Evolutionary conservation across 2,329 filamentous ascomycete genomes (phyloP).

Genomic region (Cladobotryum protrusum): DNA sequence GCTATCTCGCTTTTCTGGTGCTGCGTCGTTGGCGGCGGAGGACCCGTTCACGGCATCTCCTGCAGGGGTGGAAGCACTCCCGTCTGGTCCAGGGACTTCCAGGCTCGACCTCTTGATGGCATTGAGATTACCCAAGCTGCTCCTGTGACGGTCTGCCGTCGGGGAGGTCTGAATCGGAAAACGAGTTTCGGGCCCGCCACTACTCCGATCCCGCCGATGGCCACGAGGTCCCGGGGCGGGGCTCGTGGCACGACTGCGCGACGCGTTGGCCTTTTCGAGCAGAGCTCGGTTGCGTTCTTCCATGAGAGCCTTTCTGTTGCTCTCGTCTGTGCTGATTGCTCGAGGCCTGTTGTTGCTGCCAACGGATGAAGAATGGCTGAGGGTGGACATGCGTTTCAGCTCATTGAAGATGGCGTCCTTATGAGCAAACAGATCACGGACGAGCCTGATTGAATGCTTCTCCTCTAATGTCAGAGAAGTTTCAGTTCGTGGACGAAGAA

Average conservation of each 20-base stretch:
- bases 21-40: conserved; percentile 17
- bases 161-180: conserved; percentile 76
- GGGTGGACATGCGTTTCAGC: conserved; percentile 78
- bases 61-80: conserved; percentile 19
- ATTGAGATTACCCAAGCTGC: conserved; percentile 44
- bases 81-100: conserved; percentile 65
- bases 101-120: conserved; percentile 61
- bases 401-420: conserved; percentile 95
- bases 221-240: conserved; percentile 57
- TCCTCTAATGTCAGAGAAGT: conserved; percentile 93
- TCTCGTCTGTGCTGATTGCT: conserved; percentile 91
- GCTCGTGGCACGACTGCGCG: conserved; percentile 67
- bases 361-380: conserved; percentile 56
- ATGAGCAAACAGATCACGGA: conserved; percentile 86
- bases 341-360: conserved; percentile 58
- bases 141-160: conserved; percentile 47
- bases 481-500: conserved; percentile 80
- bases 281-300: conserved; percentile 85
- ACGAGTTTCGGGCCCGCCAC: conserved; percentile 64
- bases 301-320: conserved; percentile 87
- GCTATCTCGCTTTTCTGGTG: conserved; percentile 13
- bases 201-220: conserved; percentile 77
- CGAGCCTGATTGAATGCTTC: conserved; percentile 81
- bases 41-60: conserved; percentile 37
- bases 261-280: conserved; percentile 57